Percentiles rank a stretch among this genome's conserved stretches.
Evolutionary conservation across 306 rosid species (phyloP).

Genomic region (Malus orientalis): DNA sequence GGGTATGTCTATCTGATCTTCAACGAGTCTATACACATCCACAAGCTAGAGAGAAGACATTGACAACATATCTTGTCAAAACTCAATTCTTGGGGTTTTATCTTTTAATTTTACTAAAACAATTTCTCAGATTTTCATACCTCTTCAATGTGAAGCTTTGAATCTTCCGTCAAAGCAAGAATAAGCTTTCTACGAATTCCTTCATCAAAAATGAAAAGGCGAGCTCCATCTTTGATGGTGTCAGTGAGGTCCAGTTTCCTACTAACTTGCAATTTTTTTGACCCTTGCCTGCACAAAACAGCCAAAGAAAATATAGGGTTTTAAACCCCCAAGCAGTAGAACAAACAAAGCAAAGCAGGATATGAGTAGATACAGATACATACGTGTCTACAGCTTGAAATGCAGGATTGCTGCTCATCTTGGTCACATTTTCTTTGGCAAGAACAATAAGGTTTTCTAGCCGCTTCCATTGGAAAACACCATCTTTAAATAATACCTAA

Average conservation of each 20-base stretch:
- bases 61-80: conserved; percentile 7
- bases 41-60: conserved; percentile 59
- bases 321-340: conserved; percentile 9
- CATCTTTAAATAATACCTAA: conserved; percentile 93
- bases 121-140: conserved; percentile 28
- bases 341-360: conserved; percentile 11
- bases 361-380: conserved; percentile 42
- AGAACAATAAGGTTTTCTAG: conserved; percentile 94
- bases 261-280: conserved; percentile 43
- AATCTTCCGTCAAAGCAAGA: conserved; percentile 95
- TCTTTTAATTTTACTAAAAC: background rate
- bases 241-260: conserved; percentile 85
- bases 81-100: background rate
- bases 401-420: conserved; percentile 95
- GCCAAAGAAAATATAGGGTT: conserved; percentile 13
- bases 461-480: conserved; percentile 95
- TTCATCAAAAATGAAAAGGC: conserved; percentile 77
- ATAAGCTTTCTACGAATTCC: conserved; percentile 88
- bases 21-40: conserved; percentile 81
- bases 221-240: conserved; percentile 96
- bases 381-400: conserved; percentile 56
- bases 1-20: conserved; percentile 78
- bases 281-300: conserved; percentile 37
- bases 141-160: conserved; percentile 94
- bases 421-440: conserved; percentile 90